A percentile compares a stretch with the other conserved stretches of the same genome.
These are phyloP conservation scores for Ceratocystis harringtonii DNA, from an alignment of 2,329 filamentous ascomycete genomes.

Conservation along the genomic window DNA sequence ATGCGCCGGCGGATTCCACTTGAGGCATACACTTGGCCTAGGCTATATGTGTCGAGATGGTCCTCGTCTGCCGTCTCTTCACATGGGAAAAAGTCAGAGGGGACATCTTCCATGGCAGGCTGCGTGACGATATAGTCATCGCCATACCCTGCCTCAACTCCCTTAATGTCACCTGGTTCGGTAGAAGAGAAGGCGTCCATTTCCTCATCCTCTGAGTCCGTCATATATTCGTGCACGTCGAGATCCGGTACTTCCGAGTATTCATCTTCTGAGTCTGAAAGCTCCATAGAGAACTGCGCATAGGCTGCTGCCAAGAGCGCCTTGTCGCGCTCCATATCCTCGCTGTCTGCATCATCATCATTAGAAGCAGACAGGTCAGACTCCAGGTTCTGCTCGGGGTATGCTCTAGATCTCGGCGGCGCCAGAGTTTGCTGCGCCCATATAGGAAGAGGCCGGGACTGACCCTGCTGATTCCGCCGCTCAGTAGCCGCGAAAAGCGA, in stretches of 20 bases:
- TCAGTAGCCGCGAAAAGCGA: constrained; percentile 8
- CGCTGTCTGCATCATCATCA: constrained; percentile 19
- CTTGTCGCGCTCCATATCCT: constrained; percentile 22
- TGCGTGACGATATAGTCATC: constrained; percentile 75
- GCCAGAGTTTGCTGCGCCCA: not conserved
- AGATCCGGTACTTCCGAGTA: constrained; percentile 38
- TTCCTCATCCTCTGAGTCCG: constrained; percentile 10
- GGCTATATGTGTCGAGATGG: constrained; percentile 62
- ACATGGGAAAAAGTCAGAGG: constrained; percentile 62
- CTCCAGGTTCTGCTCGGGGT: not conserved
- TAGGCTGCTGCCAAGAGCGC: constrained; percentile 24
- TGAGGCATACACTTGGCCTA: constrained; percentile 77
- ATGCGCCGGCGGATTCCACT: constrained; percentile 72
- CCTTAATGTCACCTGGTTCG: constrained; percentile 62
- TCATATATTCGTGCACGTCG: constrained; percentile 25
- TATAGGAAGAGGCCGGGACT: not conserved
- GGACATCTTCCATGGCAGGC: constrained; percentile 76
- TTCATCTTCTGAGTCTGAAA: constrained; percentile 48
- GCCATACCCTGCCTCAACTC: constrained; percentile 58
- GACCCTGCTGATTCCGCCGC: not conserved
- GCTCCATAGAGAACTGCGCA: constrained; percentile 42
- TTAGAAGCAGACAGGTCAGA: constrained; percentile 23
- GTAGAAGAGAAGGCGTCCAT: constrained; percentile 25
- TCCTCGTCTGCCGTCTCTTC: constrained; percentile 57
- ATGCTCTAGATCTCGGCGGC: not conserved